A percentile compares a stretch with the other conserved stretches of the same genome.
phyloP scores from a whole-genome alignment of 2,329 filamentous ascomycete genomes.

The Beauveria australis region DNA sequence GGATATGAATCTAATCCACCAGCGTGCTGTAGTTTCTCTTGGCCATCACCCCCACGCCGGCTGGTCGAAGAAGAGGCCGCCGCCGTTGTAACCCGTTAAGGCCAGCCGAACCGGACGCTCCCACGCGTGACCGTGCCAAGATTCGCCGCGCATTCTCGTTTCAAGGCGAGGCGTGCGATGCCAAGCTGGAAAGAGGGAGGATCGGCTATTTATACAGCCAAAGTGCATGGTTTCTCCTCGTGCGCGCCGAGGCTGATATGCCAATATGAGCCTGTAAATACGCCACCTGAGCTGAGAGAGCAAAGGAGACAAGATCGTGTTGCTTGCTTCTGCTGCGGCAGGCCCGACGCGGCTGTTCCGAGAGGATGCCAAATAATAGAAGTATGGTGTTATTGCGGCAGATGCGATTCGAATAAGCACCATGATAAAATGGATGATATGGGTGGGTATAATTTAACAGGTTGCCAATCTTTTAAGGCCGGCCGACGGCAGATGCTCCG shows the following conservation, averaged over 20 bases:
- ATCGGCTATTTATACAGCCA: neutral
- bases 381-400: neutral
- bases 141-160: neutral
- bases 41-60: neutral
- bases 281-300: neutral
- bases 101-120: neutral
- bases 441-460: neutral
- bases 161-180: neutral
- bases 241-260: conserved; percentile 3
- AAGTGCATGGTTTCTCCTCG: neutral
- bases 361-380: neutral
- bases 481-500: neutral
- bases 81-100: neutral
- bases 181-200: neutral
- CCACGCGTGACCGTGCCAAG: conserved; percentile 2
- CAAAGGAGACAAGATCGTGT: neutral
- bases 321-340: neutral
- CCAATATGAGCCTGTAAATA: neutral
- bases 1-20: neutral
- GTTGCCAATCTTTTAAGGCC: neutral
- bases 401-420: neutral
- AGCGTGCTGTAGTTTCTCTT: neutral
- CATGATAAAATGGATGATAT: neutral
- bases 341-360: neutral
- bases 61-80: neutral